Evolutionary conservation across 2,329 filamentous ascomycete species (phyloP).

Genomic region (Pseudocercospora cruenta): DNA sequence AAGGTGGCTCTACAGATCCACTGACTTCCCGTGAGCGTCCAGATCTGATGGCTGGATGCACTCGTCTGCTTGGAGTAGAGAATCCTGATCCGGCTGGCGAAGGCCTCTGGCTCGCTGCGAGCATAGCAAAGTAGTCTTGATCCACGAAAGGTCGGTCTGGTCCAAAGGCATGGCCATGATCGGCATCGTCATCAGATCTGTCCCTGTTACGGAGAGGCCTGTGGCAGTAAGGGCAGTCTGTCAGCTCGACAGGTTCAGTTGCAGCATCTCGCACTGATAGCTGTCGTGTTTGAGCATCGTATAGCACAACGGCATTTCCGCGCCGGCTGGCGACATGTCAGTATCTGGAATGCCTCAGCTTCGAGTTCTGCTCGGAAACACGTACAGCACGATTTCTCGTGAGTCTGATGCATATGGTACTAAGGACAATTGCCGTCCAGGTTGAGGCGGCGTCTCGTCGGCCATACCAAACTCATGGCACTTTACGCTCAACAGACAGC

Average conservation of each 20-base stretch:
- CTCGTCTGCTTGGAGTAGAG: conserved; percentile 44
- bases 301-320: conserved; percentile 88
- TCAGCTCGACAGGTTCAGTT: conserved; percentile 57
- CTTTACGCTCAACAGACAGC: background rate
- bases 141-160: conserved; percentile 71
- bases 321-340: conserved; percentile 68
- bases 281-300: conserved; percentile 80
- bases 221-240: conserved; percentile 90
- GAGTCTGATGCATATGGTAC: conserved; percentile 75
- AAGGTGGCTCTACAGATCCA: conserved; percentile 43
- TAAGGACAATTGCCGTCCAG: conserved; percentile 62
- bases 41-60: conserved; percentile 44
- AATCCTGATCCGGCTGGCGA: conserved; percentile 52
- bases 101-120: conserved; percentile 59
- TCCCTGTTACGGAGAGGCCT: conserved; percentile 64
- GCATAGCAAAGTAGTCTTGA: conserved; percentile 93
- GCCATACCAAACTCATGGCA: conserved; percentile 30
- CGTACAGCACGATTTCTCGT: conserved; percentile 79
- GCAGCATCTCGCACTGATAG: conserved; percentile 75
- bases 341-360: background rate
- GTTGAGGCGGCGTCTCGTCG: conserved; percentile 36
- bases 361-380: conserved; percentile 30
- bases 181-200: conserved; percentile 39
- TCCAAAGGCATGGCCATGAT: conserved; percentile 46
- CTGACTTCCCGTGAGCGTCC: conserved; percentile 39